Evolutionary conservation across 23 red algal genomes (phyloP).

Genomic region (Cyanidioschyzon merolae): DNA sequence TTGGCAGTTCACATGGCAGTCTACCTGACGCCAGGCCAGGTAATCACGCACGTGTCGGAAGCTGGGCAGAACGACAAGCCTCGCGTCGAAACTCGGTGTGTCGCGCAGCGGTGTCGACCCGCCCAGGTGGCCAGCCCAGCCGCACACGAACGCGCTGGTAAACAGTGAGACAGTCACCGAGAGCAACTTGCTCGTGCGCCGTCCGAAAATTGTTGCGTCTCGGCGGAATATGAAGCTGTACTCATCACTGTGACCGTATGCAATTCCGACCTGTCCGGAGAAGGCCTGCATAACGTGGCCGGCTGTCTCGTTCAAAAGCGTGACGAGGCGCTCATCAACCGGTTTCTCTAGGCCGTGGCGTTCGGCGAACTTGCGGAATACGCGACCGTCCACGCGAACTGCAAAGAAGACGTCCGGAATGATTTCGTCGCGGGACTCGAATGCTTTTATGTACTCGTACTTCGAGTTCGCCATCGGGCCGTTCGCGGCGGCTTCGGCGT

Average conservation of each 20-base stretch:
- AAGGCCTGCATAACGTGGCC: constrained; percentile 38
- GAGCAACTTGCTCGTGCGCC: constrained; percentile 60
- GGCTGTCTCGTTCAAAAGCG: constrained; percentile 40
- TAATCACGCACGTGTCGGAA: constrained; percentile 58
- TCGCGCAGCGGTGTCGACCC: constrained; percentile 22
- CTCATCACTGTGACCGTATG: constrained; percentile 76
- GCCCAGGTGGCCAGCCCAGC: constrained; percentile 42
- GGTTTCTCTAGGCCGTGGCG: constrained; percentile 52
- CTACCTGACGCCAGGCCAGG: constrained; percentile 74
- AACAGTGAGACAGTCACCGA: constrained; percentile 57
- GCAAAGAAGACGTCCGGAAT: constrained; percentile 66
- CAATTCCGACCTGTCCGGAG: constrained; percentile 40
- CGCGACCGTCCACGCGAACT: constrained; percentile 80
- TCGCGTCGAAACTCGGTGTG: constrained; percentile 60
- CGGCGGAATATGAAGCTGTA: constrained; percentile 63
- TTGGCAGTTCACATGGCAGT: constrained; percentile 71
- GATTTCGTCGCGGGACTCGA: constrained; percentile 50
- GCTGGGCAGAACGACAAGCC: constrained; percentile 56
- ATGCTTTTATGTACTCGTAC: constrained; percentile 84
- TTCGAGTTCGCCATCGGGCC: constrained; percentile 66
- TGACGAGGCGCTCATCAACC: constrained; percentile 47
- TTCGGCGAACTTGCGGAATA: constrained; percentile 55
- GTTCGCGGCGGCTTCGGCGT: too few species aligned
- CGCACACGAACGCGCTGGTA: constrained; percentile 39
- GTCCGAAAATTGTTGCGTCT: constrained; percentile 38